Evolutionary conservation across 2,329 filamentous ascomycete species (phyloP), one percentile per base, ranked within the genome.

Genomic region (Plenodomus tracheiphilus): DNA sequence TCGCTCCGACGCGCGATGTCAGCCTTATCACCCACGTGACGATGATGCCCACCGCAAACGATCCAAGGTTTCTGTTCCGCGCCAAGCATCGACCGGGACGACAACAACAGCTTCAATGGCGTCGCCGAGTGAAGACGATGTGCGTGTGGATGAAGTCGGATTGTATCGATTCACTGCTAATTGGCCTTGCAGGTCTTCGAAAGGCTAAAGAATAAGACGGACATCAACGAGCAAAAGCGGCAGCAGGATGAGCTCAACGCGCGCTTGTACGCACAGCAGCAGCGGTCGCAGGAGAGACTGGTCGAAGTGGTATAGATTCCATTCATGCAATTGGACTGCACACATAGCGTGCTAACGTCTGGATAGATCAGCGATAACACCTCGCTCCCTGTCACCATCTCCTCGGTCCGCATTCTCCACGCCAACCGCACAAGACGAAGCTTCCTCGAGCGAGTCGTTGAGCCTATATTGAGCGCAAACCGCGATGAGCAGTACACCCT

Each of bases 381-480:
- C 58, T 89, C 89, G 37, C 84, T 94, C 49, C 93, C 94, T 35
- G 89, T 94, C 63, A 90, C 91, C 13, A 87, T 99, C 69, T 89
- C 89, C 62, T 89, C 90, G 38, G 83, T 99, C 68, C 85, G 88
- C 62, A 80, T 99, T 52, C 84, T 95, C 53, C 89, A 91, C 68
- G 91, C 90, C 38, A 81, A 82, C 52, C 86, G 94, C 68, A 96
- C 93, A n/a, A 85, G 94, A 56, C 83, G 83, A 62, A 80, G 82
- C 55, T 97, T 99, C 72, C 85, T 99, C 46, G 83, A 95, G 69
- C 85, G 85, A 30, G 79, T 97, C 49, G 85, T 97, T 72, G 77
- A 85, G 47, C 91, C 93, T 6, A 74, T 97, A 8, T 78, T 97
- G 42, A 84, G 83, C 64, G 83, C 82, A 43, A 85, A 87, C 61